These are phyloP conservation scores for Colletotrichum tabaci DNA, from an alignment of 2,329 filamentous ascomycete species.

Conservation along the genomic window DNA sequence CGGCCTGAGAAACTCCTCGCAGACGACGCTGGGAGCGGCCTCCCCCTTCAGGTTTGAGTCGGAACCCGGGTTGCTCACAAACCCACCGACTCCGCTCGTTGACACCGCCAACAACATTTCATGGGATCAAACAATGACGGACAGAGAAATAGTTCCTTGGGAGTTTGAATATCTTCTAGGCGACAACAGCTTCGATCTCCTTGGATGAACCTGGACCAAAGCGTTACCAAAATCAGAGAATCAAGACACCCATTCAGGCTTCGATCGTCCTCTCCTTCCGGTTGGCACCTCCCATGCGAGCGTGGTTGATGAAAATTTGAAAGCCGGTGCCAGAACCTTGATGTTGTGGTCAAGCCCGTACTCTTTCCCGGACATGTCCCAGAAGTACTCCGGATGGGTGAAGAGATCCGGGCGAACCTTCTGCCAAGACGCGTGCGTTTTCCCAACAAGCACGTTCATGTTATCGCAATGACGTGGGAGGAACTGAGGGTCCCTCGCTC, in stretches of 20 bases:
- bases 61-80: background rate
- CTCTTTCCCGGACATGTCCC: conserved; percentile 36
- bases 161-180: background rate
- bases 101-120: background rate
- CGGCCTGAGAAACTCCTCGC: too few relatives aligned
- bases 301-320: conserved; percentile 26
- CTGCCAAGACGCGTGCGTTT: conserved; percentile 23
- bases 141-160: conserved; percentile 1
- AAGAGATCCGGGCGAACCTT: conserved; percentile 38
- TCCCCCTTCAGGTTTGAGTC: background rate
- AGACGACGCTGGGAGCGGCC: too few relatives aligned
- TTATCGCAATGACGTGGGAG: conserved; percentile 44
- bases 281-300: conserved; percentile 33
- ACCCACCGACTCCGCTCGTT: background rate
- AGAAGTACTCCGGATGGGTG: conserved; percentile 32
- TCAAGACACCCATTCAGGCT: conserved; percentile 28
- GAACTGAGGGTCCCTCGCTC: conserved; percentile 42
- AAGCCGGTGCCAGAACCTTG: conserved; percentile 33
- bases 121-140: background rate
- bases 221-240: background rate
- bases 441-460: conserved; percentile 41
- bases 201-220: background rate
- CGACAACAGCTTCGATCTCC: background rate
- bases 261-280: conserved; percentile 34
- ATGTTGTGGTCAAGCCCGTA: conserved; percentile 38